phyloP scores from a whole-genome alignment of 768 basidiomycete species.

The Lactifluus pinguis region DNA sequence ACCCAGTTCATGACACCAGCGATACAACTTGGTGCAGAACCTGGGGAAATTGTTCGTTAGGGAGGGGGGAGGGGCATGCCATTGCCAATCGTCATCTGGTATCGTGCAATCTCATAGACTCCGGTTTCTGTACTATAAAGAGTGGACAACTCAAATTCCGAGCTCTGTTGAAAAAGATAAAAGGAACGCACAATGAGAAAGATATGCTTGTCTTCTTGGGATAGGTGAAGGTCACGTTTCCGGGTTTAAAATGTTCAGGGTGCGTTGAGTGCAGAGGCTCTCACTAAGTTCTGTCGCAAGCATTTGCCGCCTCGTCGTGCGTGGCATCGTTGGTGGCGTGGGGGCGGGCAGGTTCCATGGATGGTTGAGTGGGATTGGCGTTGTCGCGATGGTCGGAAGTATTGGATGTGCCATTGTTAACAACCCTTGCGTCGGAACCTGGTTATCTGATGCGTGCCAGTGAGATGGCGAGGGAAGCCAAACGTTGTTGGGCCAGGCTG shows the following conservation, averaged over 20 bases:
- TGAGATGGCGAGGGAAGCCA: conserved; percentile 44
- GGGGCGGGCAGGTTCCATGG: conserved; percentile 69
- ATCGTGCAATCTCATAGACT: conserved; percentile 79
- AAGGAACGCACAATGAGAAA: conserved; percentile 70
- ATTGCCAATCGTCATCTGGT: conserved; percentile 83
- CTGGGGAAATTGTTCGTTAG: conserved; percentile 30
- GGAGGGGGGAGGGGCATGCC: conserved; percentile 40
- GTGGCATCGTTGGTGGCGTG: conserved; percentile 65
- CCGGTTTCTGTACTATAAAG: conserved; percentile 52
- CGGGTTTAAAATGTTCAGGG: conserved; percentile 53
- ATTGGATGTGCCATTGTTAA: conserved; percentile 16
- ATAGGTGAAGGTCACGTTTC: conserved; percentile 73
- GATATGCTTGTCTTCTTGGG: conserved; percentile 81
- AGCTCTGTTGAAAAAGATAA: not conserved
- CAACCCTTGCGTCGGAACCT: conserved; percentile 8
- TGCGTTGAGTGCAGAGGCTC: conserved; percentile 41
- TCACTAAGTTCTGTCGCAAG: conserved; percentile 79
- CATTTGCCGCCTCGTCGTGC: conserved; percentile 80
- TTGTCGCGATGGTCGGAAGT: conserved; percentile 32
- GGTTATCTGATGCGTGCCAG: conserved; percentile 32
- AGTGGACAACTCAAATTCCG: not conserved
- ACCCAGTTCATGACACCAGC: conserved; percentile 83
- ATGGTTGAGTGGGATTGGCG: conserved; percentile 51
- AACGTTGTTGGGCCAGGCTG: conserved; percentile 60
- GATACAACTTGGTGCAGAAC: conserved; percentile 80